Conservation (phyloP, 768 basidiomycete genomes). For the Psilocybe subaeruginosa region DNA sequence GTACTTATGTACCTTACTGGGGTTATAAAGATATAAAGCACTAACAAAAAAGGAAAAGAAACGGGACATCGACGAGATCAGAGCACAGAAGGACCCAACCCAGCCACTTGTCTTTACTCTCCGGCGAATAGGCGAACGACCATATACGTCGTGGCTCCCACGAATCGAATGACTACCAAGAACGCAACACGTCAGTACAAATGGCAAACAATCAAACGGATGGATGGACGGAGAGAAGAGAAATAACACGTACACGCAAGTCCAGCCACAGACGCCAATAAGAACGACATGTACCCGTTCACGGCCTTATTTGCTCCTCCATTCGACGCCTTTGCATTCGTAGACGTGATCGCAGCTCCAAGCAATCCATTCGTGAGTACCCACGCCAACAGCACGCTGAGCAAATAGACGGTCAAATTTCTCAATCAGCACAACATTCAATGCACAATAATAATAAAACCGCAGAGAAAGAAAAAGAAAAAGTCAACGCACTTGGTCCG, state of each 20-base stretch:
- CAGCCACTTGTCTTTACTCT: conserved; percentile 50
- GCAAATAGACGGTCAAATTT: conserved; percentile 20
- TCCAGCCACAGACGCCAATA: conserved; percentile 86
- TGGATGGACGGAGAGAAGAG: background rate
- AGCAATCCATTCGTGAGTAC: conserved; percentile 84
- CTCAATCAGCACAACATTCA: background rate
- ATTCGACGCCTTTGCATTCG: conserved; percentile 53
- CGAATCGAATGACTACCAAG: conserved; percentile 74
- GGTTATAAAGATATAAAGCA: background rate
- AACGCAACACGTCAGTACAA: background rate
- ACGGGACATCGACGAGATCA: background rate
- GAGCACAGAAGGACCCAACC: background rate
- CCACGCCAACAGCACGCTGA: conserved; percentile 81
- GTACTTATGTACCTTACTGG: too few species aligned
- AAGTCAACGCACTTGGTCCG: conserved; percentile 74
- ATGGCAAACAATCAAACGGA: conserved; percentile 5
- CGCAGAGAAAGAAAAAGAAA: too few species aligned
- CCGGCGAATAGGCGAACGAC: conserved; percentile 86
- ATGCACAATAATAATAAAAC: background rate
- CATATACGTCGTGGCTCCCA: conserved; percentile 84
- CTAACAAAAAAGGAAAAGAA: background rate
- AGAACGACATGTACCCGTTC: conserved; percentile 86
- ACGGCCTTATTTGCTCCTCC: conserved; percentile 56
- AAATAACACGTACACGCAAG: conserved; percentile 69
- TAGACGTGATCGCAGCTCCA: conserved; percentile 71